Percentiles rank a stretch among this genome's conserved stretches.
phyloP scores from a whole-genome alignment of 73 alveolate genomes.

The Paramecium tetraurelia region DNA sequence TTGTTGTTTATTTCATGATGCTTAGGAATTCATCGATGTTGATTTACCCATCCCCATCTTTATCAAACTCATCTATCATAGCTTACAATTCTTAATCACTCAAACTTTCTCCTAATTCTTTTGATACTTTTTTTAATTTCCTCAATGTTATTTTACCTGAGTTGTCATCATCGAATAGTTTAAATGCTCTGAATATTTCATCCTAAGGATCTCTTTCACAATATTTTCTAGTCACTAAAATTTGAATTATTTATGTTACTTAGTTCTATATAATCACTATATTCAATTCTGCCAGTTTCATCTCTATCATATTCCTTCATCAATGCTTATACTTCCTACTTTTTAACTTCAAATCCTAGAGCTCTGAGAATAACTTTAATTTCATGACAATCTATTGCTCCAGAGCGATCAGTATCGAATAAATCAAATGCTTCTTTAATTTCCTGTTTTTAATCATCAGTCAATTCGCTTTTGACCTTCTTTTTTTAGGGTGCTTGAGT shows the following conservation, averaged over 20 bases:
- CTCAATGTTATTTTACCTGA: slow-evolving; percentile 90
- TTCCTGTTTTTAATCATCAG: slow-evolving; percentile 88
- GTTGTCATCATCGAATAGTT: slow-evolving; percentile 95
- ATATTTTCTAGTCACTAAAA: slow-evolving; percentile 88
- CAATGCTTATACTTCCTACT: slow-evolving; percentile 82
- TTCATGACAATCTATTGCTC: slow-evolving; percentile 98
- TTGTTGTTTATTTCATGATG: slow-evolving; percentile 98
- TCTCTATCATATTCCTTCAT: slow-evolving; percentile 91
- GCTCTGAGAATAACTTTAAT: slow-evolving; percentile 83
- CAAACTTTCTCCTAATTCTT: slow-evolving; percentile 98
- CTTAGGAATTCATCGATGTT: slow-evolving; percentile 92
- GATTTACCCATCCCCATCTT: slow-evolving; percentile 93
- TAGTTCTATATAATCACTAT: slow-evolving; percentile 83
- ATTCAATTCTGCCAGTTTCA: slow-evolving; percentile 82
- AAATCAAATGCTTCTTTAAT: slow-evolving; percentile 97
- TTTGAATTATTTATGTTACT: slow-evolving; percentile 50
- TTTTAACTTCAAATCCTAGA: slow-evolving; percentile 81
- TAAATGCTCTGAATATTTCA: slow-evolving; percentile 95
- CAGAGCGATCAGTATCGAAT: slow-evolving; percentile 97
- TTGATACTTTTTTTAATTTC: slow-evolving; percentile 97
- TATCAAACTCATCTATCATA: slow-evolving; percentile 98
- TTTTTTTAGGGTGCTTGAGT: slow-evolving; percentile 42
- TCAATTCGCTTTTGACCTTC: slow-evolving; percentile 42
- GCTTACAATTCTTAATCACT: slow-evolving; percentile 98
- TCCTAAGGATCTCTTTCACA: slow-evolving; percentile 95